A percentile compares a stretch with the other conserved stretches of the same genome.
Evolutionary conservation across 306 rosid species (phyloP).

Genomic region (Sindora glabra): DNA sequence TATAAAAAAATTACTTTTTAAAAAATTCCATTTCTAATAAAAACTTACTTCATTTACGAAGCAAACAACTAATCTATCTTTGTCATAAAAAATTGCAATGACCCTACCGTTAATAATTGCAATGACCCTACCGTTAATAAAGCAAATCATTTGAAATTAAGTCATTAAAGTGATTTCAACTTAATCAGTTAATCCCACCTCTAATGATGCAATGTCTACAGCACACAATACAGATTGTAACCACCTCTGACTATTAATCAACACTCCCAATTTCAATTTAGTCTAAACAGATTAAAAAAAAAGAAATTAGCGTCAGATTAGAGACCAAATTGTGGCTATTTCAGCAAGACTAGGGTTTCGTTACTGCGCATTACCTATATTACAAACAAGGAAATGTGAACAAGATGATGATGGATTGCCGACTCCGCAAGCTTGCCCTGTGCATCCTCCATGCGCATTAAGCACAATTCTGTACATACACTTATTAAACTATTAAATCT

Average conservation of each 20-base stretch:
- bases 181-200: no score
- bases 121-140: no score
- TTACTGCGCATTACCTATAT: neutral
- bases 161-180: no score
- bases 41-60: no score
- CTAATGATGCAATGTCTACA: neutral
- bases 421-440: slow-evolving; percentile 23
- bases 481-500: neutral
- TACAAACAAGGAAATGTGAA: slow-evolving; percentile 11
- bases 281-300: neutral
- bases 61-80: no score
- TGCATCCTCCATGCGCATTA: slow-evolving; percentile 29
- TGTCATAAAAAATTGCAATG: no score
- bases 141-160: no score
- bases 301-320: neutral
- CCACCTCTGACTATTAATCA: neutral
- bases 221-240: neutral
- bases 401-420: slow-evolving; percentile 31
- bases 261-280: neutral
- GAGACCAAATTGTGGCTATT: neutral
- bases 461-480: slow-evolving; percentile 13
- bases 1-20: no score
- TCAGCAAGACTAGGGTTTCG: neutral
- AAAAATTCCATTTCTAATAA: no score
- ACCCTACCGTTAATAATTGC: no score